Conservation (phyloP, 768 basidiomycete genomes). For the Erythrobasidium yunnanense region DNA sequence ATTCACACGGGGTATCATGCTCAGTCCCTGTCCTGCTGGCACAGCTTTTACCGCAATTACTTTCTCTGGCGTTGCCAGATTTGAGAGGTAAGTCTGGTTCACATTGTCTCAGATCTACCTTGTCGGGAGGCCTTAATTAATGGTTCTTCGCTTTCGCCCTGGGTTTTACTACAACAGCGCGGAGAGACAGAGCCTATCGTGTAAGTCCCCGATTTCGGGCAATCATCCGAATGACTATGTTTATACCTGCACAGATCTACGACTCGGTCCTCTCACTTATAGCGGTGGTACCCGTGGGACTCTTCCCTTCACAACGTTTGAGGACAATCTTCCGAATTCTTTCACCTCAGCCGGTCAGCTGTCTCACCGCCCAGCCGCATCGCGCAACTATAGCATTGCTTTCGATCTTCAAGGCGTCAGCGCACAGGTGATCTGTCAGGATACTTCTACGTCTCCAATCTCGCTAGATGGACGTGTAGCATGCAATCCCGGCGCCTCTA, state of each 20-base stretch:
- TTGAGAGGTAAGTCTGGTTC: neutral
- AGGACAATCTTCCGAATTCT: neutral
- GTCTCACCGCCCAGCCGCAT: neutral
- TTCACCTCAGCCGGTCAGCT: neutral
- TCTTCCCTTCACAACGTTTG: neutral
- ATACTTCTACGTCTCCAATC: neutral
- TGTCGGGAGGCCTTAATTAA: neutral
- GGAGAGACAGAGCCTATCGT: neutral
- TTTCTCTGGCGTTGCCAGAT: neutral
- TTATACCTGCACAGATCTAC: neutral
- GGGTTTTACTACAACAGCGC: neutral
- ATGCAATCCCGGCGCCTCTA: neutral
- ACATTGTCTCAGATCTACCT: too few species aligned
- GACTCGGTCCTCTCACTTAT: neutral
- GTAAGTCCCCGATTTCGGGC: neutral
- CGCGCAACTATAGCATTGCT: neutral
- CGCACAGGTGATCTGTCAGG: neutral
- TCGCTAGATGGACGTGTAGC: neutral
- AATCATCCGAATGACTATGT: too few species aligned
- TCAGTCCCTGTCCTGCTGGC: slow-evolving; percentile 2
- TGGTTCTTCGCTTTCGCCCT: neutral
- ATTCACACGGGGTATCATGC: neutral
- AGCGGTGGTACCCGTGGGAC: neutral
- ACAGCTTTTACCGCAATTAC: slow-evolving; percentile 5
- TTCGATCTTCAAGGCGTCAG: neutral